These are phyloP conservation scores for Colletotrichum spaethianum DNA, from an alignment of 2,329 filamentous ascomycete genomes.

Conservation along the genomic window DNA sequence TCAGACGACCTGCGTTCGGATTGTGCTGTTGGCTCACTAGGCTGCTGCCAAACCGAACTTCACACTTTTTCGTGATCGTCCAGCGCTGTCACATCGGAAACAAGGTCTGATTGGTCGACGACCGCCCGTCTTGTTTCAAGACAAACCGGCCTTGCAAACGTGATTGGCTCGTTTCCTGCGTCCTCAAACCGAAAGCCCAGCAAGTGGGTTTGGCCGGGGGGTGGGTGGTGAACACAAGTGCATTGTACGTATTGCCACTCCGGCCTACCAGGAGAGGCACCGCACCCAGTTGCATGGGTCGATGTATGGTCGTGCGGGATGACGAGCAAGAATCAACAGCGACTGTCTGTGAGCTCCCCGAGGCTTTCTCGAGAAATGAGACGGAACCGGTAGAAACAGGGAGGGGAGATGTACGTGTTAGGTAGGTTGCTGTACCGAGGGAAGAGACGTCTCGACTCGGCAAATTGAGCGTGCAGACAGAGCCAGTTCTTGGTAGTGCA, in stretches of 20 bases:
- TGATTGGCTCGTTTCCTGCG: constrained; percentile 31
- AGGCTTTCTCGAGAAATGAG: constrained; percentile 12
- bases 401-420: constrained; percentile 1
- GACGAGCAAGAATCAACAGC: constrained; percentile 16
- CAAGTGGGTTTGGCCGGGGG: constrained; percentile 13
- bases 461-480: constrained; percentile 9
- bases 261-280: not conserved
- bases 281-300: constrained; percentile 16
- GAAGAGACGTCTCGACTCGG: not conserved
- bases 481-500: not conserved
- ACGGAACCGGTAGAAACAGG: constrained; percentile 7
- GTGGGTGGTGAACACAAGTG: not conserved
- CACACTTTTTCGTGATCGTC: constrained; percentile 29
- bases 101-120: constrained; percentile 32
- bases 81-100: constrained; percentile 36
- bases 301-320: constrained; percentile 30
- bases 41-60: constrained; percentile 5
- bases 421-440: constrained; percentile 10
- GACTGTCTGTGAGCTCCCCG: constrained; percentile 22
- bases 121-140: constrained; percentile 37
- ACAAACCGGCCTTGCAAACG: not conserved
- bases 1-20: constrained; percentile 34
- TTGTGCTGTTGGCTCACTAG: constrained; percentile 11
- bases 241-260: constrained; percentile 1
- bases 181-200: constrained; percentile 37